Evolutionary conservation across 257 asterid genomes (phyloP).

Genomic region (Petrea volubilis): DNA sequence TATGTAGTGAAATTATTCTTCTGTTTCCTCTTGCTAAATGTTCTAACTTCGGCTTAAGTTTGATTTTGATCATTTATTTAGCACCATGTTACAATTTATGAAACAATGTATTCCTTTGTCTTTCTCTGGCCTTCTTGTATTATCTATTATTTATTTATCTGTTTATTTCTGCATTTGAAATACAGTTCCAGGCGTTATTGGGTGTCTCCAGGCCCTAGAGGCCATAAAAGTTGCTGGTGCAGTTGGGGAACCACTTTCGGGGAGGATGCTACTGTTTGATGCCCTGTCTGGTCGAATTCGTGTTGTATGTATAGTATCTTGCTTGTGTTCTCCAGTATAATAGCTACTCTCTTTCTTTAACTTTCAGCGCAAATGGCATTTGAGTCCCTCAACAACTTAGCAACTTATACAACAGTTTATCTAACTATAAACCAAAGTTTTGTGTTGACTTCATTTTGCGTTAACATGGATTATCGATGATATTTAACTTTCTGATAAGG

Average conservation of each 20-base stretch:
- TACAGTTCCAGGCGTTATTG: constrained; percentile 93
- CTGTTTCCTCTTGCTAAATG: not conserved
- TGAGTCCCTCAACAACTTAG: not conserved
- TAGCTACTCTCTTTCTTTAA: not conserved
- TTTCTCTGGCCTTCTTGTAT: not conserved
- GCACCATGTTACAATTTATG: not conserved
- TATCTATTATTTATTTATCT: not conserved
- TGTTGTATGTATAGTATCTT: constrained; percentile 48
- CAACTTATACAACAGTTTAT: not conserved
- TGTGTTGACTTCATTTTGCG: not conserved
- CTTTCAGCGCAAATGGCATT: not conserved
- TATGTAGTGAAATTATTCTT: not conserved
- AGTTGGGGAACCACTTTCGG: constrained; percentile 92
- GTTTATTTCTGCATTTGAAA: constrained; percentile 1
- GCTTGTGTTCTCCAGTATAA: constrained; percentile 17
- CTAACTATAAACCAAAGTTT: not conserved
- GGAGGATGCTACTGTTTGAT: constrained; percentile 84
- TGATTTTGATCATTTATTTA: not conserved
- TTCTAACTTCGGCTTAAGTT: not conserved
- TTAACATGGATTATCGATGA: not conserved
- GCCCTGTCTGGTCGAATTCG: constrained; percentile 79
- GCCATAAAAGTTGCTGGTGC: constrained; percentile 82
- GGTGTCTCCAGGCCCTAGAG: constrained; percentile 95
- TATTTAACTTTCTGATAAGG: not conserved
- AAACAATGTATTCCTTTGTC: not conserved